Evolutionary conservation across 495 filamentous ascomycete genomes (phyloP).

Genomic region (Neurospora sp.): DNA sequence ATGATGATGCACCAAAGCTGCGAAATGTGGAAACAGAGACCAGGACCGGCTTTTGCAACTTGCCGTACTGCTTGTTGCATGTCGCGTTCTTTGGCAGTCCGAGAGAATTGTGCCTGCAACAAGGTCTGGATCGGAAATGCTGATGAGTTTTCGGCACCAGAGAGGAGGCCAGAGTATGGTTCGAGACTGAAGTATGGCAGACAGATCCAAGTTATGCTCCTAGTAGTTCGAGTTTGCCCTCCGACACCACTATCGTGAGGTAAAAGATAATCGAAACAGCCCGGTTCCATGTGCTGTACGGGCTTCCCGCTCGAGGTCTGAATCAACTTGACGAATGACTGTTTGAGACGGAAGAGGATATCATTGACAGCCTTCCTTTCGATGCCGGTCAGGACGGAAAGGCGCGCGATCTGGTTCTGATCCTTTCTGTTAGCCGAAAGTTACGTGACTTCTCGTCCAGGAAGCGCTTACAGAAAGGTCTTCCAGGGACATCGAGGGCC

Average conservation of each 20-base stretch:
- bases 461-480: neutral
- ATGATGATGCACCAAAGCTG: conserved; percentile 30
- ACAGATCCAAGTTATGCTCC: conserved; percentile 23
- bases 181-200: conserved; percentile 31
- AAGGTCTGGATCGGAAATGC: conserved; percentile 26
- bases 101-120: conserved; percentile 24
- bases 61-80: conserved; percentile 31
- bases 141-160: conserved; percentile 12
- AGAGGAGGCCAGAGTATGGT: conserved; percentile 18
- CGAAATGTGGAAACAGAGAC: conserved; percentile 29
- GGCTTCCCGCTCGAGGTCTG: conserved; percentile 15
- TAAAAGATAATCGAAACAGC: conserved; percentile 14
- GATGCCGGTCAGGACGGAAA: neutral
- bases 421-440: neutral
- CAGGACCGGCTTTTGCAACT: conserved; percentile 10
- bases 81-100: conserved; percentile 20
- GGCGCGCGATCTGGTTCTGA: neutral
- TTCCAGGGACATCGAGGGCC: neutral
- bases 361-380: neutral
- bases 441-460: neutral
- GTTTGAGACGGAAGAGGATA: neutral
- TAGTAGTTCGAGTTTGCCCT: conserved; percentile 5
- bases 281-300: conserved; percentile 23
- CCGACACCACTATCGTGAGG: conserved; percentile 11
- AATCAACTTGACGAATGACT: conserved; percentile 15